Evolutionary conservation across 192 early-diverging fungal genomes (phyloP).

Genomic region (Borealophlyctis nickersoniae): DNA sequence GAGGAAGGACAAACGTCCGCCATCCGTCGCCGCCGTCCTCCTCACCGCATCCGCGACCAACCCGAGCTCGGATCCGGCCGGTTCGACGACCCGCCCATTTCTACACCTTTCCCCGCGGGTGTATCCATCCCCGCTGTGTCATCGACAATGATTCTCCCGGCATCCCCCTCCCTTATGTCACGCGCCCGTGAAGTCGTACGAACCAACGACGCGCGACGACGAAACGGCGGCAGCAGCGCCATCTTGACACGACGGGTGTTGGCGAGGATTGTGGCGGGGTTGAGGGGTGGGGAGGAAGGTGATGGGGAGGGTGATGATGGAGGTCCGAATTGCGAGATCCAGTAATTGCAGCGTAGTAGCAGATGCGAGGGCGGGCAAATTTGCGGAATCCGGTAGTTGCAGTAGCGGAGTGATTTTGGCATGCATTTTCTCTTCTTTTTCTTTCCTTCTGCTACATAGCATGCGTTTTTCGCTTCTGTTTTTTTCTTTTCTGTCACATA

Average conservation of each 20-base stretch:
- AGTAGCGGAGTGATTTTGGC: too few species aligned
- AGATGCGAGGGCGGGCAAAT: too few species aligned
- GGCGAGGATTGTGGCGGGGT: conserved; percentile 3
- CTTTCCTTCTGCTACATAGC: too few species aligned
- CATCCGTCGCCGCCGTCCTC: too few species aligned
- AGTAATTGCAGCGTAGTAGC: too few species aligned
- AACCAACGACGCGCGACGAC: neutral
- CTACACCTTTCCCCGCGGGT: neutral
- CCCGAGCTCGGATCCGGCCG: neutral
- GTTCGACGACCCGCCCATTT: neutral
- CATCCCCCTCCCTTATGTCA: neutral
- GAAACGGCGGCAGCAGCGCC: neutral
- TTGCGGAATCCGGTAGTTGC: too few species aligned
- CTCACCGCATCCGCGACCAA: neutral
- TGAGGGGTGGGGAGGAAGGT: neutral
- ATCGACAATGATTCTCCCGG: neutral
- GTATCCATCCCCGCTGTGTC: neutral
- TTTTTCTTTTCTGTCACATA: too few species aligned
- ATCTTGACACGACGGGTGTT: neutral
- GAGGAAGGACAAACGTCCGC: too few species aligned
- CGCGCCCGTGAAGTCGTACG: neutral
- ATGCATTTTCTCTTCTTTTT: too few species aligned
- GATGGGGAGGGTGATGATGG: neutral
- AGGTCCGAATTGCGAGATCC: too few species aligned
- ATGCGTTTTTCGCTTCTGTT: too few species aligned